Percentiles rank a stretch among this genome's conserved stretches.
phyloP scores from a whole-genome alignment of 2,329 filamentous ascomycete species.

The Mariannaea sp. region DNA sequence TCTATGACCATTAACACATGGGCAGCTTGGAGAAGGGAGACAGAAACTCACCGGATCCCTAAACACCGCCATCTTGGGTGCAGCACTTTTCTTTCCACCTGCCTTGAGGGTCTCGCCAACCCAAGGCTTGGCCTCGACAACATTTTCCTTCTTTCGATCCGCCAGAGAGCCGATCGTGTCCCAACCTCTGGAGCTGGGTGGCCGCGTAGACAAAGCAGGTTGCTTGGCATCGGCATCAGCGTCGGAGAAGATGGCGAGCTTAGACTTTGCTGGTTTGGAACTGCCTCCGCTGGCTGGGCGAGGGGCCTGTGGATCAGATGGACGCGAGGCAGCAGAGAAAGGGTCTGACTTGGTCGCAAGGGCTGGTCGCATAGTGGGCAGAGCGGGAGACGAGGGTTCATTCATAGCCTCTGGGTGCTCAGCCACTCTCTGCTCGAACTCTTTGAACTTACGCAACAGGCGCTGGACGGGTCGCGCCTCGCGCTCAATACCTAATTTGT shows the following conservation, averaged over 20 bases:
- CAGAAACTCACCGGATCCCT: constrained; percentile 80
- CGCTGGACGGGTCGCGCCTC: constrained; percentile 84
- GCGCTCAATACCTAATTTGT: constrained; percentile 83
- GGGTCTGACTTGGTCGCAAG: constrained; percentile 86
- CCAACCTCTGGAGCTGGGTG: constrained; percentile 74
- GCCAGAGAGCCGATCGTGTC: constrained; percentile 86
- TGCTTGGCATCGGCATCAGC: constrained; percentile 69
- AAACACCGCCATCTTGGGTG: constrained; percentile 87
- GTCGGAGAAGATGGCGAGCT: constrained; percentile 92
- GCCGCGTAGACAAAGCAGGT: constrained; percentile 58
- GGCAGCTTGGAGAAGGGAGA: constrained; percentile 46
- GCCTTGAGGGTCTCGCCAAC: constrained; percentile 87
- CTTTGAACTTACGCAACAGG: constrained; percentile 84
- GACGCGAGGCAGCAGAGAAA: constrained; percentile 64
- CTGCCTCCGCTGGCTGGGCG: constrained; percentile 54
- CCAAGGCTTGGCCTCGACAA: constrained; percentile 85
- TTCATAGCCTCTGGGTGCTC: constrained; percentile 63
- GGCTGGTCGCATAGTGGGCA: constrained; percentile 81
- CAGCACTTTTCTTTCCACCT: constrained; percentile 76
- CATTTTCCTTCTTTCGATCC: constrained; percentile 94
- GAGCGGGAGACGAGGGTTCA: constrained; percentile 82
- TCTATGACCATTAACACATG: constrained; percentile 90
- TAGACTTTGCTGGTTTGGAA: constrained; percentile 73
- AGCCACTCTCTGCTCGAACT: constrained; percentile 82
- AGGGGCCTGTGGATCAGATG: constrained; percentile 69